A percentile compares a stretch with the other conserved stretches of the same genome.
Evolutionary conservation across 2,329 filamentous ascomycete genomes (phyloP).

Genomic region (Metarhizium humberi): DNA sequence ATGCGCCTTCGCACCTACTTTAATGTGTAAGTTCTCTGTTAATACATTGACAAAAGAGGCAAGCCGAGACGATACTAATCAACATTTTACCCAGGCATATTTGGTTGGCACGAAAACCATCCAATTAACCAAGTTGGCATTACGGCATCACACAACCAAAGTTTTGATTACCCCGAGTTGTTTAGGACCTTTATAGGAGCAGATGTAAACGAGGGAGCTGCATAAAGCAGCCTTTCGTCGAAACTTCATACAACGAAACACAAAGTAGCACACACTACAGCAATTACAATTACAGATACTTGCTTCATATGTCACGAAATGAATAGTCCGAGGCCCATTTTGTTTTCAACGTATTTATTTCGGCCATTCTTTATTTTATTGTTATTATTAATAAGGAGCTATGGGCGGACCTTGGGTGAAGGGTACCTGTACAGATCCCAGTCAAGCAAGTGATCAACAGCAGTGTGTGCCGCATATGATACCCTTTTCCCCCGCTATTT

Average conservation of each 20-base stretch:
- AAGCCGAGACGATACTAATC: constrained; percentile 5
- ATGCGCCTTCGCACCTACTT: constrained; percentile 64
- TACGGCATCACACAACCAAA: not conserved
- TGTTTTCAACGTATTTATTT: not conserved
- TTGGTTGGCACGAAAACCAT: constrained; percentile 14
- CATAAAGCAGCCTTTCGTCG: not conserved
- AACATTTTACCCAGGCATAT: constrained; percentile 9
- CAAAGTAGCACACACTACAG: too few relatives aligned
- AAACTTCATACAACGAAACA: not conserved
- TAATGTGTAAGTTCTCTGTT: constrained; percentile 53
- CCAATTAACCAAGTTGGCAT: not conserved
- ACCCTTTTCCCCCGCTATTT: not conserved
- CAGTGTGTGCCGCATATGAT: not conserved
- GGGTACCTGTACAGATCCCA: not conserved
- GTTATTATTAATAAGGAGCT: not conserved
- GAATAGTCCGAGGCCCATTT: not conserved
- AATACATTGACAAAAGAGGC: not conserved
- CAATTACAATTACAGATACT: too few relatives aligned
- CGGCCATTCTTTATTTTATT: not conserved
- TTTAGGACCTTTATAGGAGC: not conserved
- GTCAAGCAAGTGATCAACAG: not conserved
- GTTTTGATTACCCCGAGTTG: not conserved
- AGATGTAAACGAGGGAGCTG: not conserved
- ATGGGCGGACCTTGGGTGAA: not conserved
- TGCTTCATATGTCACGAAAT: not conserved